Percentiles rank a stretch among this genome's conserved stretches.
phyloP scores from a whole-genome alignment of 768 basidiomycete genomes.

The Epithele typhae region DNA sequence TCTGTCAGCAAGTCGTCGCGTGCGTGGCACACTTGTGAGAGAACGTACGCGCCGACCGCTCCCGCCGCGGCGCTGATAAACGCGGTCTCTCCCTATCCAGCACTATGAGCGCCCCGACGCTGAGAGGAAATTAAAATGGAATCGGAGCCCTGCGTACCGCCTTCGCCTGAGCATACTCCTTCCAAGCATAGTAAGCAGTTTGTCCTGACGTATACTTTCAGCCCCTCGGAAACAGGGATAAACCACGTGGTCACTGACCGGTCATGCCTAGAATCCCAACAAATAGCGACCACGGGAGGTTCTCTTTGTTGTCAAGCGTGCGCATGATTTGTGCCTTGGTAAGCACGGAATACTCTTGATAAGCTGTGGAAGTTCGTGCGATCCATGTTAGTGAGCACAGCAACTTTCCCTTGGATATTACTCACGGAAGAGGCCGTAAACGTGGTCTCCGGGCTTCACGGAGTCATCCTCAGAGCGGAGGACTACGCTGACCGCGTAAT shows the following conservation, averaged over 20 bases:
- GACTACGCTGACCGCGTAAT: slow-evolving; percentile 23
- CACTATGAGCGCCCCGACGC: not conserved
- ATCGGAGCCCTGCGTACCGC: slow-evolving; percentile 26
- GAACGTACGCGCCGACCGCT: slow-evolving; percentile 56
- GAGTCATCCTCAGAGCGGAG: slow-evolving; percentile 20
- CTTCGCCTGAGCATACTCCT: slow-evolving; percentile 36
- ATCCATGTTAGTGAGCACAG: slow-evolving; percentile 9
- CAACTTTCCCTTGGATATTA: too few species aligned
- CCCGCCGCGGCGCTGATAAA: slow-evolving; percentile 44
- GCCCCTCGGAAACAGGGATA: not conserved
- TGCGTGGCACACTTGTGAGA: too few species aligned
- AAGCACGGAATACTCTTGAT: slow-evolving; percentile 38
- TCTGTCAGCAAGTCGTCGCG: not conserved
- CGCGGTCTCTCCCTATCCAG: slow-evolving; percentile 41
- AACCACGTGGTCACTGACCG: slow-evolving; percentile 11
- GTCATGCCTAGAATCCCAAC: slow-evolving; percentile 48
- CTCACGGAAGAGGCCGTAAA: slow-evolving; percentile 21
- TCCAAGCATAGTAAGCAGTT: slow-evolving; percentile 38
- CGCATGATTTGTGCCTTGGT: slow-evolving; percentile 7
- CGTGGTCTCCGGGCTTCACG: slow-evolving; percentile 20
- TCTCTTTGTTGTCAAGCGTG: slow-evolving; percentile 37
- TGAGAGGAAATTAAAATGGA: not conserved
- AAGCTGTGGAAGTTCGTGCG: slow-evolving; percentile 22
- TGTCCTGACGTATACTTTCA: slow-evolving; percentile 18
- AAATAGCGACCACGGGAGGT: slow-evolving; percentile 45